Base-by-base conservation (phyloP, 139 green algal species). In the Protoeuglena noctilucae region DNA sequence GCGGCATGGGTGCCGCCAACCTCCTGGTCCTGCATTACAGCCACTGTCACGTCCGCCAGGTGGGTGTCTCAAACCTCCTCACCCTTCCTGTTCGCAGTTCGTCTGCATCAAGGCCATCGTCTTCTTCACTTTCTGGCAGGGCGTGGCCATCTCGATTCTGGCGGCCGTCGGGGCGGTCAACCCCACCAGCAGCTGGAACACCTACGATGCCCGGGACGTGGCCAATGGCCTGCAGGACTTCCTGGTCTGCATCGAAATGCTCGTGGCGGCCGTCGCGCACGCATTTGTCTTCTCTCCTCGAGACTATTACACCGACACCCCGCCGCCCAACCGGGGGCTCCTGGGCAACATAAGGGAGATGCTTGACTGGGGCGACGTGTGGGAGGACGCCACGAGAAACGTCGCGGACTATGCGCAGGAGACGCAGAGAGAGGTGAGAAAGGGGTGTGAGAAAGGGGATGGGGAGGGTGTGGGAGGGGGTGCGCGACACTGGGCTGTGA, bases 201-300 rank as follows among this genome's bases (percentile, higher is more conserved):
- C 72, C 0, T 88, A 88, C 55, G 74, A 88, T 54, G 62, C 64
- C 25, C 65, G 74, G 43, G 72, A 87, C 23, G 61, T 90, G 21
- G 81, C 80, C 23, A 61, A 74, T 2, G 78, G 77, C 27, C 54
- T 86, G 41, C 83, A 92, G 72, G 73, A 90, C 55, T 89, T 93
- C 52, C 61, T 94, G n/a, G 88, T 94, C 62, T 93, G 88, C 64
- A 81, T 97, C 3, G 89, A 97, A 74, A 96, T 97, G 88, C 94
- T 95, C 59, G 54, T 91, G 18, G 86, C 86, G 1, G 83, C 90
- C 0, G 60, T 96, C 28, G 79, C 78, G 40, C 83, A 95, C 61
- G 75, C 86, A 0, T 88, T 90, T 58, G 77, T 79, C 56, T 98
- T 97, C 79, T 84, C 88, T 0, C 76, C 89, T 0, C 58, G 70